Conservation (phyloP, 2,329 filamentous ascomycete species). For the Fusarium anguioides region DNA sequence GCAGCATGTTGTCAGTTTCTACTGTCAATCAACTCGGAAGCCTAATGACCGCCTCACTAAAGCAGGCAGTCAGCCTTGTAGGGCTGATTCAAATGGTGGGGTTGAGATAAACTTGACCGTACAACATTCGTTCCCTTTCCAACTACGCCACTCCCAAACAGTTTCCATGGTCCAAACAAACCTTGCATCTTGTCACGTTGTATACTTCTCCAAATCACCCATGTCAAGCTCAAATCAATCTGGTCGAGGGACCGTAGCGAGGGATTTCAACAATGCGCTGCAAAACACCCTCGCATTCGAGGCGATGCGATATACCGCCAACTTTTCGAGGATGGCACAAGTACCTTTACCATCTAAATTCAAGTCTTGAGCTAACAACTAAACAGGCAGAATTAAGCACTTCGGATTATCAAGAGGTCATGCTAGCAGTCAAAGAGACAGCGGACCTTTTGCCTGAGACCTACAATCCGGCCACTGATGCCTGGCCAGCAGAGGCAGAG, state of each 20-base stretch:
- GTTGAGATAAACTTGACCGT: not conserved
- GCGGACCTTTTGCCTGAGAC: not conserved
- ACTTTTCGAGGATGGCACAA: slow-evolving; percentile 7
- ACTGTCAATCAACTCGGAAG: not conserved
- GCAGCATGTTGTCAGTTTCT: no score
- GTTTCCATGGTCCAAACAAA: not conserved
- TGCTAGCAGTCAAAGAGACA: not conserved
- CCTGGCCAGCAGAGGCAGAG: slow-evolving; percentile 15
- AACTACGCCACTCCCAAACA: not conserved
- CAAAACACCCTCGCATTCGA: slow-evolving; percentile 3
- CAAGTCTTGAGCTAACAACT: not conserved
- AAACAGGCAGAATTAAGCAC: not conserved
- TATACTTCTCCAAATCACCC: accelerated
- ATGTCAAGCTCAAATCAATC: slow-evolving; percentile 3
- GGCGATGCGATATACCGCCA: slow-evolving; percentile 12
- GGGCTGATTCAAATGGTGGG: slow-evolving; percentile 2
- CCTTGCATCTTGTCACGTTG: accelerated
- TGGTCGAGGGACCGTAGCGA: not conserved
- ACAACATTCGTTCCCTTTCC: not conserved
- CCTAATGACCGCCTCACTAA: not conserved
- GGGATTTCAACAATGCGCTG: slow-evolving; percentile 1
- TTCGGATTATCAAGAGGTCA: slow-evolving; percentile 4
- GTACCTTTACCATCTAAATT: accelerated
- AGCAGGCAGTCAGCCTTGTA: not conserved
- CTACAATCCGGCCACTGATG: not conserved